These are phyloP conservation scores for Euryodendron excelsum DNA, from an alignment of 148 eudicot genomes.

Conservation along the genomic window DNA sequence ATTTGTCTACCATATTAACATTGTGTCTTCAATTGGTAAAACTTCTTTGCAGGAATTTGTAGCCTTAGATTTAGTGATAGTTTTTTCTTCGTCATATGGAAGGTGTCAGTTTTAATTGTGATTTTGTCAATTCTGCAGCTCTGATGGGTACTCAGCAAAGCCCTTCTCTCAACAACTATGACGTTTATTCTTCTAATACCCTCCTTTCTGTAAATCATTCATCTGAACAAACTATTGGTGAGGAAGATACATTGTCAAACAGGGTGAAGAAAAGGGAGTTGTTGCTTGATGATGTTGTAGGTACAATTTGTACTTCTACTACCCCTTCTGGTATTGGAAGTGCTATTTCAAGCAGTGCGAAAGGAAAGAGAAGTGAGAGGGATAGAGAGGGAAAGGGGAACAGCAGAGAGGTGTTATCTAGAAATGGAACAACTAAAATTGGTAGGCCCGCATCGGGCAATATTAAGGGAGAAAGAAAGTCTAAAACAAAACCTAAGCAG, in stretches of 20 bases:
- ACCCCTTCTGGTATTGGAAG: constrained; percentile 39
- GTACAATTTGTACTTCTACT: constrained; percentile 20
- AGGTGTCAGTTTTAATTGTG: neutral
- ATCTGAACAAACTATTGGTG: constrained; percentile 35
- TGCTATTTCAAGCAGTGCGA: constrained; percentile 46
- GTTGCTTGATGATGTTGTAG: constrained; percentile 53
- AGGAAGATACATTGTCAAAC: constrained; percentile 44
- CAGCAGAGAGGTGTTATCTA: constrained; percentile 39
- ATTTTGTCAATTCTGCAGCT: constrained; percentile 25
- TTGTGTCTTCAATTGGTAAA: too few relatives aligned
- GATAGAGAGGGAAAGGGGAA: constrained; percentile 59
- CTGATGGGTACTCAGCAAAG: constrained; percentile 41
- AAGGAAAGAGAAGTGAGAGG: constrained; percentile 71
- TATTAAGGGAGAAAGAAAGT: constrained; percentile 59
- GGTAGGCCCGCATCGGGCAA: constrained; percentile 44
- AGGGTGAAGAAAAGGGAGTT: constrained; percentile 51
- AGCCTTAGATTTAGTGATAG: too few relatives aligned
- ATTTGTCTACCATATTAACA: too few relatives aligned
- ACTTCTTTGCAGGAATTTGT: too few relatives aligned
- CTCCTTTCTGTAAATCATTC: constrained; percentile 21
- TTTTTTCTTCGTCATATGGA: too few relatives aligned
- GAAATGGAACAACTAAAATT: constrained; percentile 44
- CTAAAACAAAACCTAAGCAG: constrained; percentile 60
- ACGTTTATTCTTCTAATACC: constrained; percentile 28
- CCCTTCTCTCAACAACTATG: constrained; percentile 36